Conservation (phyloP, 768 basidiomycete species). For the Agaricus sinodeliciosus region DNA sequence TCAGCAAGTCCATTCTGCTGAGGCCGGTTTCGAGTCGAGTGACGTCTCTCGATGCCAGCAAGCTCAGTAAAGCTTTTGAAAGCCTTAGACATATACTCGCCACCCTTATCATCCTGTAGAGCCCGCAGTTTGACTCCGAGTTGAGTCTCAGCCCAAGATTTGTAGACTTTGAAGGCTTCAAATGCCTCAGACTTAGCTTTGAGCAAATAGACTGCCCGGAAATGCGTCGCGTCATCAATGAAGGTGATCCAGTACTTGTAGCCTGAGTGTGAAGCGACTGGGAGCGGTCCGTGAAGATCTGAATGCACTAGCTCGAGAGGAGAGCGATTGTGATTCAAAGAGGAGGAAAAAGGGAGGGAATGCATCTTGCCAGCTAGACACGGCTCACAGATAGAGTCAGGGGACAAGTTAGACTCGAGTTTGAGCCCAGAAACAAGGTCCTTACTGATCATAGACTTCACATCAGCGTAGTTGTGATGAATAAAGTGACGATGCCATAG, state of each 20-base stretch:
- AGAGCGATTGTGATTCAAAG: background rate
- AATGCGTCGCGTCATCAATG: constrained; percentile 20
- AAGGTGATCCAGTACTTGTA: constrained; percentile 24
- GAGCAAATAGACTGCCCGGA: constrained; percentile 15
- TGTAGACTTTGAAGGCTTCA: constrained; percentile 23
- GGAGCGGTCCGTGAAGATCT: constrained; percentile 25
- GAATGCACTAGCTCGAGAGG: constrained; percentile 20
- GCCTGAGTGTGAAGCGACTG: constrained; percentile 14
- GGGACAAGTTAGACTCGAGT: background rate
- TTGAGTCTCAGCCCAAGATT: constrained; percentile 25
- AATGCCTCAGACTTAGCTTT: constrained; percentile 20
- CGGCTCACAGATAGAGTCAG: constrained; percentile 18
- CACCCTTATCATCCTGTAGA: constrained; percentile 28
- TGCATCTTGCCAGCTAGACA: constrained; percentile 17
- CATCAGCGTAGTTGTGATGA: constrained; percentile 5
- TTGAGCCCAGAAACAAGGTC: background rate
- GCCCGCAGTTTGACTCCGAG: constrained; percentile 18
- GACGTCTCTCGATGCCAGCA: no score
- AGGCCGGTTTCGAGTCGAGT: no score
- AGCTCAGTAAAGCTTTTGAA: constrained; percentile 18
- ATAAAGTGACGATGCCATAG: background rate
- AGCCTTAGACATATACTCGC: constrained; percentile 23
- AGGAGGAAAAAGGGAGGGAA: constrained; percentile 10
- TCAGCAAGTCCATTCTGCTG: no score
- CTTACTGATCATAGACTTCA: background rate